Percentiles rank a stretch among this genome's conserved stretches.
phyloP scores from a whole-genome alignment of 2,329 filamentous ascomycete genomes.

The Corniculantispora saksenae region DNA sequence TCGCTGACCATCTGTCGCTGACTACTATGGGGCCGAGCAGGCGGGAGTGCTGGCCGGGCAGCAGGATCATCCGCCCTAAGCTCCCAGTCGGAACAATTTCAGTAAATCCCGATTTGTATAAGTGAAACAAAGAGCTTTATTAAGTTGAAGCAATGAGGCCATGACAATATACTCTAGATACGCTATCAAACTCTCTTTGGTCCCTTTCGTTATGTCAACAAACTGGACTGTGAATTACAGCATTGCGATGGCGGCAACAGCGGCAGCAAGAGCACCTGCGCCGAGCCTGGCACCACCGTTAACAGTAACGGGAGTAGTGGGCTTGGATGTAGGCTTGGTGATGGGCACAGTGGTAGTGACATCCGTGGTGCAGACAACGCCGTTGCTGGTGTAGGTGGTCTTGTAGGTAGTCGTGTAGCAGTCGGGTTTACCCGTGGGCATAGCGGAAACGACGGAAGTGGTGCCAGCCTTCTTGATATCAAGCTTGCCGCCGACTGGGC shows the following conservation, averaged over 20 bases:
- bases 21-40: too few relatives aligned
- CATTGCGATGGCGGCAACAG: not conserved
- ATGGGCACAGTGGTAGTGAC: not conserved
- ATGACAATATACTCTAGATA: too few relatives aligned
- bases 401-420: not conserved
- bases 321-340: not conserved
- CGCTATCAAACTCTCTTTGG: too few relatives aligned
- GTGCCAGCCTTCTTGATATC: not conserved
- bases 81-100: too few relatives aligned
- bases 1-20: too few relatives aligned
- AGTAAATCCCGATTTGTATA: too few relatives aligned
- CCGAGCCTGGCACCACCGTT: conserved; percentile 3
- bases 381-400: not conserved
- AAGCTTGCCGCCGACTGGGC: not conserved
- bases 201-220: too few relatives aligned
- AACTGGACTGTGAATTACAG: not conserved
- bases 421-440: not conserved
- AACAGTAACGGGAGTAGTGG: not conserved
- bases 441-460: not conserved
- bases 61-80: too few relatives aligned
- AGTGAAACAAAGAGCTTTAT: too few relatives aligned
- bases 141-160: too few relatives aligned
- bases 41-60: too few relatives aligned
- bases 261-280: not conserved
- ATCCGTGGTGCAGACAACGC: not conserved